phyloP scores from a whole-genome alignment of 192 early-diverging fungal genomes.

The Coemansia brasiliensis region DNA sequence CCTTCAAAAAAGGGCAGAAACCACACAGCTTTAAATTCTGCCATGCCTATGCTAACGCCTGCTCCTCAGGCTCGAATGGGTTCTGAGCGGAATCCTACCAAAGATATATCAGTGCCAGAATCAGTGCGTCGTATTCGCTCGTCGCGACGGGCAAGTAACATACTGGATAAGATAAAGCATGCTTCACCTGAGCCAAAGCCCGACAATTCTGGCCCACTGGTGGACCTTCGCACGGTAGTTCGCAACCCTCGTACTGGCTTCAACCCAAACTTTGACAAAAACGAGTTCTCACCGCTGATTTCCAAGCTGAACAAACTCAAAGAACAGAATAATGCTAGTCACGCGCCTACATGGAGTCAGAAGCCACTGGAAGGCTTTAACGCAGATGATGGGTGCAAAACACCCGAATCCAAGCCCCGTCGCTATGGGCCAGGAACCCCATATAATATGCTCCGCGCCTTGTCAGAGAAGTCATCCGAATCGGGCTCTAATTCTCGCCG shows the following conservation, averaged over 20 bases:
- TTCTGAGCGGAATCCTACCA: not conserved
- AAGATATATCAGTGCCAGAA: conserved; percentile 8
- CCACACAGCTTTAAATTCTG: not conserved
- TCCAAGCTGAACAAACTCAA: conserved; percentile 13
- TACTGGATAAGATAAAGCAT: conserved; percentile 34
- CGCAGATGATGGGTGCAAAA: conserved; percentile 5
- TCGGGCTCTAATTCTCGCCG: conserved; percentile 4
- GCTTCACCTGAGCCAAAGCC: not conserved
- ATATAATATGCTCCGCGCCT: conserved; percentile 21
- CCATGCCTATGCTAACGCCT: conserved; percentile 19
- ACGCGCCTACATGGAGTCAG: no score
- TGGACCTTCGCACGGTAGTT: conserved; percentile 2
- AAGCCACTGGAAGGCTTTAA: no score
- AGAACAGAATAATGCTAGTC: not conserved
- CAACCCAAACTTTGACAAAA: conserved; percentile 21
- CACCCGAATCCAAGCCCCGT: conserved; percentile 18
- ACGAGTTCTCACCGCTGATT: conserved; percentile 31
- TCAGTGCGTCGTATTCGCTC: conserved; percentile 30
- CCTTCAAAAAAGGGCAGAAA: conserved; percentile 35
- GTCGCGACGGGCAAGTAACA: conserved; percentile 21
- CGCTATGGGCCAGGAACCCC: conserved; percentile 14
- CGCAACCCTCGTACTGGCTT: conserved; percentile 11
- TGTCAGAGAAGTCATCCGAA: conserved; percentile 34
- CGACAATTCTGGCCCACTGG: not conserved
- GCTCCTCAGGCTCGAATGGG: no score